A percentile compares a stretch with the other conserved stretches of the same genome.
Evolutionary conservation across 306 rosid genomes (phyloP).

Genomic region (Cotoneaster glaucophyllus): DNA sequence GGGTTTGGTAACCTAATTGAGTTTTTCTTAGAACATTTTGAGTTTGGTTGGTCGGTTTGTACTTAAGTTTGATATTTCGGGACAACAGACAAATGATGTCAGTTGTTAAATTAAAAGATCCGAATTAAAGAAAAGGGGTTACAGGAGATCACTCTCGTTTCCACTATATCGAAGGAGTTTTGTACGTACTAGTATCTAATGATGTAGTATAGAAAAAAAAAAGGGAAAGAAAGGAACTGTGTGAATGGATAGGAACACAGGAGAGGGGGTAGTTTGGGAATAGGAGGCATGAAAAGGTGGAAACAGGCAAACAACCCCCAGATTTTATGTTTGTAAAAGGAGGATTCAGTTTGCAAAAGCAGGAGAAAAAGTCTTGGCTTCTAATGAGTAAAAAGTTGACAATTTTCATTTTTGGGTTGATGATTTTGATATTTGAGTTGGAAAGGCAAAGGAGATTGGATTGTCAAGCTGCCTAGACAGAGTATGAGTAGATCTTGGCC

Average conservation of each 20-base stretch:
- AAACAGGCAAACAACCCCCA: conserved; percentile 15
- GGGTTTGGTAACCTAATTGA: background rate
- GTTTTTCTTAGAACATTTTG: background rate
- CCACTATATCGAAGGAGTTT: background rate
- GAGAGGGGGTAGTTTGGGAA: conserved; percentile 18
- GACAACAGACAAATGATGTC: too few species aligned
- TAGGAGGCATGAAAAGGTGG: conserved; percentile 12
- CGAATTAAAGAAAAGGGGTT: too few species aligned
- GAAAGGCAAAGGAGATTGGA: conserved; percentile 24
- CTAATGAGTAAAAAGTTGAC: conserved; percentile 40
- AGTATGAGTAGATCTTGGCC: conserved; percentile 19
- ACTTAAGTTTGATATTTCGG: background rate
- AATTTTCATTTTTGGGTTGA: conserved; percentile 21
- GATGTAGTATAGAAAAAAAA: background rate
- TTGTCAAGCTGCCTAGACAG: conserved; percentile 15
- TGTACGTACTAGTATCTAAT: background rate
- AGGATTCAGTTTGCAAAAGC: conserved; percentile 36
- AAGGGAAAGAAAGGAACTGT: conserved; percentile 4
- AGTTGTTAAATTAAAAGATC: too few species aligned
- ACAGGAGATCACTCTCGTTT: too few species aligned
- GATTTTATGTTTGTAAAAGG: conserved; percentile 46
- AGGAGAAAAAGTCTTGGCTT: conserved; percentile 31
- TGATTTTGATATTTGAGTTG: conserved; percentile 47
- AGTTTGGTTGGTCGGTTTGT: conserved; percentile 15
- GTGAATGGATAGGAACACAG: conserved; percentile 38